phyloP scores from a whole-genome alignment of 352 stramenopile genomes.

The Globisporangium heterothallicum region DNA sequence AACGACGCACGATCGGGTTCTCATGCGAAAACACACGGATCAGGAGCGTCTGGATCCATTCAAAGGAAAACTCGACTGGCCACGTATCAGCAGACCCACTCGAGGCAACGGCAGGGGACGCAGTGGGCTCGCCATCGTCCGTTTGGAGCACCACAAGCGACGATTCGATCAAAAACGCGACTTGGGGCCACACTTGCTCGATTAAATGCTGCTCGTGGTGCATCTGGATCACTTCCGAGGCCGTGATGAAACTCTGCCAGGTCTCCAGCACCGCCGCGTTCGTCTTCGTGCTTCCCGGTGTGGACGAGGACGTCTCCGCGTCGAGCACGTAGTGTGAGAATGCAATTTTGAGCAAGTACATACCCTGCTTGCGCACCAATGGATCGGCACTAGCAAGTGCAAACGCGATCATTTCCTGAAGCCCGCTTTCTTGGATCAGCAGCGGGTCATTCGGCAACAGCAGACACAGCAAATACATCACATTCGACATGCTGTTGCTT shows the following conservation, averaged over 20 bases:
- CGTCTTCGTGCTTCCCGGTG: constrained; percentile 6
- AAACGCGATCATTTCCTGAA: constrained; percentile 51
- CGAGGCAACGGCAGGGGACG: no score
- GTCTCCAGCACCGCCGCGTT: constrained; percentile 11
- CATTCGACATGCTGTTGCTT: constrained; percentile 27
- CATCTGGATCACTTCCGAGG: constrained; percentile 79
- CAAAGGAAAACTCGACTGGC: constrained; percentile 64
- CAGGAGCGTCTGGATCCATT: constrained; percentile 71
- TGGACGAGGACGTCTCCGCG: background rate
- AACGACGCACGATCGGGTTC: constrained; percentile 65
- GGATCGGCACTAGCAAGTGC: constrained; percentile 46
- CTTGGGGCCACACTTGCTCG: constrained; percentile 79
- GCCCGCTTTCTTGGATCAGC: constrained; percentile 24
- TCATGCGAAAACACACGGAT: constrained; percentile 71
- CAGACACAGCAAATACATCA: constrained; percentile 61
- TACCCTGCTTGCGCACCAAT: constrained; percentile 59
- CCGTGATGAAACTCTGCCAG: constrained; percentile 71
- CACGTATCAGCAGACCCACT: no score
- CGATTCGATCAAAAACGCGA: constrained; percentile 40
- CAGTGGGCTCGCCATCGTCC: background rate
- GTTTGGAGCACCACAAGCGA: constrained; percentile 25
- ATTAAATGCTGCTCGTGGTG: constrained; percentile 80
- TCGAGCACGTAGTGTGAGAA: constrained; percentile 44
- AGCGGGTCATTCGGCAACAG: constrained; percentile 41
- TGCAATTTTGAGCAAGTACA: constrained; percentile 61